Percentiles rank a stretch among this genome's conserved stretches.
Evolutionary conservation across 1,284 basidiomycete species (phyloP).

Genomic region (Volvariella volvacea): DNA sequence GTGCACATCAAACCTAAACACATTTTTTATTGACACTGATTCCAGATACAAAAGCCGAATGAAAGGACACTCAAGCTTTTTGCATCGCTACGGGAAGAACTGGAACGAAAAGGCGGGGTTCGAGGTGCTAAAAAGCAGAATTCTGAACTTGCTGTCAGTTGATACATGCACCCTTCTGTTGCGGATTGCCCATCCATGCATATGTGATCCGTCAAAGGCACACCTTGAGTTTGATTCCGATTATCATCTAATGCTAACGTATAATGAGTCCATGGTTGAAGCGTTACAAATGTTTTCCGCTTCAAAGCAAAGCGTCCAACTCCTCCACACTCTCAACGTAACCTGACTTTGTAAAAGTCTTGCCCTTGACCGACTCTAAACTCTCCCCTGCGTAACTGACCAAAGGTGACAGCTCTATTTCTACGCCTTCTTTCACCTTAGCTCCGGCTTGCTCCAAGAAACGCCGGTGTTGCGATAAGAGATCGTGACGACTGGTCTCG

Average conservation of each 20-base stretch:
- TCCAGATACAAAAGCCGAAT: slow-evolving; percentile 53
- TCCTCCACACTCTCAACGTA: slow-evolving; percentile 30
- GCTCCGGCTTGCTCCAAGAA: slow-evolving; percentile 85
- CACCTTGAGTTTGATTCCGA: not conserved
- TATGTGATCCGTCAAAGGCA: not conserved
- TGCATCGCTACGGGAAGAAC: slow-evolving; percentile 70
- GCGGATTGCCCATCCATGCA: slow-evolving; percentile 6
- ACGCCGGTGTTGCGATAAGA: slow-evolving; percentile 84
- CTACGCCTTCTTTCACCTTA: slow-evolving; percentile 56
- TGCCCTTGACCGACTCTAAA: slow-evolving; percentile 74
- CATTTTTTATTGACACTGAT: slow-evolving; percentile 16
- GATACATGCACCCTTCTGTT: slow-evolving; percentile 6
- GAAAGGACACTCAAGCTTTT: slow-evolving; percentile 75
- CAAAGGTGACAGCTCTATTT: slow-evolving; percentile 88
- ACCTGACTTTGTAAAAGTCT: slow-evolving; percentile 58
- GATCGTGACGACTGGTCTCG: slow-evolving; percentile 83
- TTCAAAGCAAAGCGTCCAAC: slow-evolving; percentile 31
- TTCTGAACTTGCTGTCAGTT: slow-evolving; percentile 45
- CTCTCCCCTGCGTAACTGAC: slow-evolving; percentile 92
- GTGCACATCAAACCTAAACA: slow-evolving; percentile 18
- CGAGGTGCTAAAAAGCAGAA: slow-evolving; percentile 31
- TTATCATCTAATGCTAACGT: not conserved
- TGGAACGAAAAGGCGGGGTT: slow-evolving; percentile 52
- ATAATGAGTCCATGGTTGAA: not conserved
- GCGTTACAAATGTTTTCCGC: not conserved